These are phyloP conservation scores for Aspergillus panamensis DNA, from an alignment of 495 filamentous ascomycete species.

Conservation along the genomic window DNA sequence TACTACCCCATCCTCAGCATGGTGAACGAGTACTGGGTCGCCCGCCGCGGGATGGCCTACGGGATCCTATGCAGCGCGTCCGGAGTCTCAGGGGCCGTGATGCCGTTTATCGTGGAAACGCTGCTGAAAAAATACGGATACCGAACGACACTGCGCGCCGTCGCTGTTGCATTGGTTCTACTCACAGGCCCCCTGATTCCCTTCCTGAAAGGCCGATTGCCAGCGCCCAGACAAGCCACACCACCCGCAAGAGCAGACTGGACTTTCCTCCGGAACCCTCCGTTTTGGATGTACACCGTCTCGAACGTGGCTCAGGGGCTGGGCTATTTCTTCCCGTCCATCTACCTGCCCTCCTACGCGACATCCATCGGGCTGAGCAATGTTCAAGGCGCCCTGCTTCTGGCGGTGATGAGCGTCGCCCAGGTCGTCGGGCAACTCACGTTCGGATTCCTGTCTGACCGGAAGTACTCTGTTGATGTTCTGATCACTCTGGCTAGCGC, in stretches of 20 bases:
- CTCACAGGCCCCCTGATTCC: conserved; percentile 7
- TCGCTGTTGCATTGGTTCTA: background rate
- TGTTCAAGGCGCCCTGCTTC: background rate
- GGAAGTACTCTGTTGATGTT: background rate
- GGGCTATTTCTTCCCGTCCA: conserved; percentile 5
- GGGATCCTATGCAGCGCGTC: background rate
- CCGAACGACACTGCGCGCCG: conserved; percentile 5
- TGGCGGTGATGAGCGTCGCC: conserved; percentile 6
- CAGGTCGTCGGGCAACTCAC: conserved; percentile 4
- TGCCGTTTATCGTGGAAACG: conserved; percentile 7
- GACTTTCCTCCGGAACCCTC: background rate
- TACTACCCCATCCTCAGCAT: conserved; percentile 15
- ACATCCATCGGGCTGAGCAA: background rate
- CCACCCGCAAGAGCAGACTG: background rate
- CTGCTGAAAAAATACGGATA: conserved; percentile 5
- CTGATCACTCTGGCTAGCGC: background rate
- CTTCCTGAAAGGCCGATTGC: conserved; percentile 7
- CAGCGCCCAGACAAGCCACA: background rate
- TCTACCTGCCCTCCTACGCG: conserved; percentile 6
- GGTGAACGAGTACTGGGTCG: conserved; percentile 10
- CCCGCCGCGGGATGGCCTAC: conserved; percentile 6
- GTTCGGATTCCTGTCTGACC: conserved; percentile 8
- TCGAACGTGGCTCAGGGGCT: conserved; percentile 5
- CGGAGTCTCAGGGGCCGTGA: background rate
- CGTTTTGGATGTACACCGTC: conserved; percentile 7